Conservation (phyloP, 495 filamentous ascomycete genomes). For the Friedmanniomyces simplex region DNA sequence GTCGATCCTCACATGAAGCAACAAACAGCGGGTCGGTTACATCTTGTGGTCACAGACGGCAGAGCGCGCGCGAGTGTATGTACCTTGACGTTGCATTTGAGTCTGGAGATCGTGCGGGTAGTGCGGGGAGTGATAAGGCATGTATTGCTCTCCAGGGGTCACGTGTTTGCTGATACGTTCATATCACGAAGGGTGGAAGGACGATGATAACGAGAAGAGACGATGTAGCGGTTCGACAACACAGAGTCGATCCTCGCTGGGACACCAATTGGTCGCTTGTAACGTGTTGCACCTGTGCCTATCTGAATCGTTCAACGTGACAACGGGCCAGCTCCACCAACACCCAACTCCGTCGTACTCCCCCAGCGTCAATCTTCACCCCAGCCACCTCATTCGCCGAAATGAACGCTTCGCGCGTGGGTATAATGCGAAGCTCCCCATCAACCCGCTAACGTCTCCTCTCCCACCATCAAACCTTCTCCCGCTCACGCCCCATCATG, state of each 20-base stretch:
- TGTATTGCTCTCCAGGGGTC: no score
- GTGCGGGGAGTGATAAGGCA: no score
- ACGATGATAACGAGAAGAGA: no score
- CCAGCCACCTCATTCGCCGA: not conserved
- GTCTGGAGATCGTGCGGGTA: not conserved
- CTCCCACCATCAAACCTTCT: constrained; percentile 5
- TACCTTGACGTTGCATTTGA: not conserved
- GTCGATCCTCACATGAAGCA: not conserved
- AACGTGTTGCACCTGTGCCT: not conserved
- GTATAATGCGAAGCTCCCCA: not conserved
- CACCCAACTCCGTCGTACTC: no score
- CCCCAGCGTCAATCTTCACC: not conserved
- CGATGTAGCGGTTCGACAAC: no score
- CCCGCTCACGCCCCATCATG: not conserved
- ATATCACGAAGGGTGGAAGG: no score
- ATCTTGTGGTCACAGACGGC: not conserved
- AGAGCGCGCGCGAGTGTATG: not conserved
- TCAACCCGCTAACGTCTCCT: not conserved
- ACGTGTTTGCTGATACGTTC: not conserved
- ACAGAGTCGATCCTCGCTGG: no score
- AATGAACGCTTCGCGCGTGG: not conserved
- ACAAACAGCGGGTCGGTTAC: not conserved
- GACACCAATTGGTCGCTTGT: no score
- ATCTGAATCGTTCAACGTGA: not conserved
- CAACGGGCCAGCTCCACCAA: no score